Evolutionary conservation across 768 basidiomycete genomes (phyloP).

Genomic region (Phylloporus sp.): DNA sequence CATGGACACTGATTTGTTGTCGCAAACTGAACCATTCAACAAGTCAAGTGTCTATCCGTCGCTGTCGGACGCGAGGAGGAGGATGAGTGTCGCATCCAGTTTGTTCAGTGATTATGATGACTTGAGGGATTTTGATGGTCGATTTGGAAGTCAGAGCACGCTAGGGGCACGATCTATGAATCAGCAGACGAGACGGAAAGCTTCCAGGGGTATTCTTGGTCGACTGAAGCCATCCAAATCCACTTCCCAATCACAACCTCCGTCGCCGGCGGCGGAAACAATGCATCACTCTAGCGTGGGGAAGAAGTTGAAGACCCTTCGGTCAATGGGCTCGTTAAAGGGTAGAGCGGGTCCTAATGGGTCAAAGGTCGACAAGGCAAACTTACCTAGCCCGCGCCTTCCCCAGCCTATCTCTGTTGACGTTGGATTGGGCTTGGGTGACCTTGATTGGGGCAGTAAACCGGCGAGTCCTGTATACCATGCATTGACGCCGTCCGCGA

Average conservation of each 20-base stretch:
- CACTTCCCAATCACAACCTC: conserved; percentile 42
- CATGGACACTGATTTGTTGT: conserved; percentile 15
- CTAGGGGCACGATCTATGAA: conserved; percentile 45
- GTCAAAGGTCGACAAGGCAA: conserved; percentile 34
- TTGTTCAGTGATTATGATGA: conserved; percentile 87
- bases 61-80: conserved; percentile 40
- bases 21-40: conserved; percentile 19
- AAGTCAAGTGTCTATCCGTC: conserved; percentile 27
- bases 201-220: conserved; percentile 65
- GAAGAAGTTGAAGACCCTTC: conserved; percentile 66
- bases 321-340: conserved; percentile 80
- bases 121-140: conserved; percentile 79
- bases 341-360: conserved; percentile 37
- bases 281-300: conserved; percentile 30
- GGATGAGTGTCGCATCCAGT: conserved; percentile 71
- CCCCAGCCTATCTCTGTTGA: conserved; percentile 55
- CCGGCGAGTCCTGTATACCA: conserved; percentile 13
- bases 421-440: conserved; percentile 51
- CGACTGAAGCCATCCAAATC: conserved; percentile 49
- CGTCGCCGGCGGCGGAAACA: conserved; percentile 41
- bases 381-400: conserved; percentile 46
- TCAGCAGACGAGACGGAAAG: conserved; percentile 48
- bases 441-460: conserved; percentile 48
- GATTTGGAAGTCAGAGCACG: conserved; percentile 79
- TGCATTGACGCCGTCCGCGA: conserved; percentile 18